phyloP scores from a whole-genome alignment of 2,329 filamentous ascomycete species.

The Mariannaea elegans region DNA sequence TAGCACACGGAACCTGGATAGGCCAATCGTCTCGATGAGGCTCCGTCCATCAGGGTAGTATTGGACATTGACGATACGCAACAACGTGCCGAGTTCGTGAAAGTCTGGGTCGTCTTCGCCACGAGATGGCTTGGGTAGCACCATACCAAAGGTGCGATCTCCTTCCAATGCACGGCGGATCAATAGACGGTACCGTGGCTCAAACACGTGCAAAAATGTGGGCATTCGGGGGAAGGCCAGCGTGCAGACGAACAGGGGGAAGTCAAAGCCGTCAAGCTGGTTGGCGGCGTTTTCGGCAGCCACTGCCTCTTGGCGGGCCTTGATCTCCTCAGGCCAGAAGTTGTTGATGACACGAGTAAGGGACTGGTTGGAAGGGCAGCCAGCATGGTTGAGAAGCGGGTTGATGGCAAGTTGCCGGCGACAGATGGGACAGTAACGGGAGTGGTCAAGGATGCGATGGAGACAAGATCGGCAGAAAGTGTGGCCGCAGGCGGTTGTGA shows the following conservation, averaged over 20 bases:
- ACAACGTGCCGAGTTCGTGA: constrained; percentile 78
- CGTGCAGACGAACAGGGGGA: constrained; percentile 83
- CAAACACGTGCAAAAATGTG: constrained; percentile 90
- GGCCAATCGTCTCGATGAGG: constrained; percentile 78
- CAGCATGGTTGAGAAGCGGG: constrained; percentile 50
- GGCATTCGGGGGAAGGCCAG: constrained; percentile 84
- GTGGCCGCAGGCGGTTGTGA: constrained; percentile 88
- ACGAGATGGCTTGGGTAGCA: constrained; percentile 70
- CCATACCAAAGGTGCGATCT: constrained; percentile 84
- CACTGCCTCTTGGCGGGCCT: constrained; percentile 63
- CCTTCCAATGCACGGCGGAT: constrained; percentile 79
- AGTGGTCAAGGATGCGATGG: constrained; percentile 78
- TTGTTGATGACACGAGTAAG: constrained; percentile 70
- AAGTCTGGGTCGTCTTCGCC: constrained; percentile 56
- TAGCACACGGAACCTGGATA: constrained; percentile 79
- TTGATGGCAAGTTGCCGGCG: constrained; percentile 68
- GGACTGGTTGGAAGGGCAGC: constrained; percentile 66
- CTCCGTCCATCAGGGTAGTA: constrained; percentile 82
- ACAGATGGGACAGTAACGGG: constrained; percentile 82
- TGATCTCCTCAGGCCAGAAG: constrained; percentile 75
- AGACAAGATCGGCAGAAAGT: constrained; percentile 88
- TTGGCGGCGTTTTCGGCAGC: constrained; percentile 66
- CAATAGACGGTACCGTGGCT: constrained; percentile 92
- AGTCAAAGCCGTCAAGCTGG: constrained; percentile 64
- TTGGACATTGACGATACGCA: constrained; percentile 79